Conservation (phyloP, 345 rosid species). For the Atalantia buxifolia region DNA sequence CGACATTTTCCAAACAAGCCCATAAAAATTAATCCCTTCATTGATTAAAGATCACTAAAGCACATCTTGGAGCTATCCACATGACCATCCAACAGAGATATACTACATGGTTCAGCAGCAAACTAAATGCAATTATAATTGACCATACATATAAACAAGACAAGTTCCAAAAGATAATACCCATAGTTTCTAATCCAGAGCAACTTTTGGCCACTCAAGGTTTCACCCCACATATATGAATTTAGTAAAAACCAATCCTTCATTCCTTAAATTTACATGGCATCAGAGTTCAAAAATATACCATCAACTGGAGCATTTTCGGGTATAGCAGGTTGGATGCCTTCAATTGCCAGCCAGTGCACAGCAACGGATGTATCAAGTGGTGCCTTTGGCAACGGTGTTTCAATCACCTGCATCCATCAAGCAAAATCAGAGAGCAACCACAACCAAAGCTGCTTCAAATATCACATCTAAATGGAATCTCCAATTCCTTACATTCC, state of each 20-base stretch:
- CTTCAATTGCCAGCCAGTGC: slow-evolving; percentile 95
- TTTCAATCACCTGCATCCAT: slow-evolving; percentile 54
- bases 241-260: not conserved
- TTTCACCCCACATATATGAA: not conserved
- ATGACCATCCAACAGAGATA: not conserved
- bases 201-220: not conserved
- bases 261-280: not conserved
- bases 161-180: not conserved
- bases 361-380: slow-evolving; percentile 47
- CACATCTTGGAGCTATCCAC: not conserved
- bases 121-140: not conserved
- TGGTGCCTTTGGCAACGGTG: slow-evolving; percentile 60
- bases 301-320: slow-evolving; percentile 72
- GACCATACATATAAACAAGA: not conserved
- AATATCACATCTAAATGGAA: not conserved
- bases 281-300: slow-evolving; percentile 10
- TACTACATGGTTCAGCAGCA: not conserved
- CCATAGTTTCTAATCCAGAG: not conserved
- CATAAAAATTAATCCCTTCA: not conserved
- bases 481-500: slow-evolving; percentile 41
- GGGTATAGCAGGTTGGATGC: slow-evolving; percentile 76
- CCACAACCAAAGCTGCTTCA: slow-evolving; percentile 19
- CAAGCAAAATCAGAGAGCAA: slow-evolving; percentile 2
- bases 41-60: not conserved
- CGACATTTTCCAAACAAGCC: not conserved